phyloP scores from a whole-genome alignment of 1,139 yeast species.

The Sugiyamaella castrensis region DNA sequence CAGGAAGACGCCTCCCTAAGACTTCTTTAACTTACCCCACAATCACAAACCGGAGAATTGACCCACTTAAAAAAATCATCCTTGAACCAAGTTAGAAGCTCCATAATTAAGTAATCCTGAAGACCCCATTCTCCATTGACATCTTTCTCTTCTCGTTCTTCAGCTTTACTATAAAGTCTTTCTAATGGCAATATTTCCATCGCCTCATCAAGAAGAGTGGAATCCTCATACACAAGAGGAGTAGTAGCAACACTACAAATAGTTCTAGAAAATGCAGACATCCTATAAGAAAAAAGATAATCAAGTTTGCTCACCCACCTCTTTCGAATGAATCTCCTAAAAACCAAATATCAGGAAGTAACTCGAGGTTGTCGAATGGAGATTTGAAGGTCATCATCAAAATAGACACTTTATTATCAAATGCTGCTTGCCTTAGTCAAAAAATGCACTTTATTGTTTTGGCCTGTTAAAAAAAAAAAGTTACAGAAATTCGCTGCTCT shows the following conservation, averaged over 20 bases:
- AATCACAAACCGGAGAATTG: slow-evolving; percentile 64
- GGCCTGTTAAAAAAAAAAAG: no score
- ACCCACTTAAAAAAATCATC: slow-evolving; percentile 82
- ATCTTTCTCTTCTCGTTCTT: slow-evolving; percentile 36
- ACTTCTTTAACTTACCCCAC: slow-evolving; percentile 46
- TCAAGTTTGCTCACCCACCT: no score
- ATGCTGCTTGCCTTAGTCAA: no score
- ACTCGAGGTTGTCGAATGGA: no score
- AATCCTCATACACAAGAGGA: slow-evolving; percentile 40
- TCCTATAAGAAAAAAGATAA: not conserved
- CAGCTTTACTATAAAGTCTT: slow-evolving; percentile 40
- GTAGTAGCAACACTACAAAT: slow-evolving; percentile 15
- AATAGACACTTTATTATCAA: no score
- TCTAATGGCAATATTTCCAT: slow-evolving; percentile 42
- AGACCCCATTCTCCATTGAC: slow-evolving; percentile 41
- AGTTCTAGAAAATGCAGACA: slow-evolving; percentile 12
- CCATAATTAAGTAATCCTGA: slow-evolving; percentile 69
- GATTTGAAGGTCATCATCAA: no score
- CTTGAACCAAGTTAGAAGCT: slow-evolving; percentile 70
- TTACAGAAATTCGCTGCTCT: no score
- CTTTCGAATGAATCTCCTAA: no score
- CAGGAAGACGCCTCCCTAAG: no score
- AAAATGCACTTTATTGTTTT: no score
- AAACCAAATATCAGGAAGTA: no score
- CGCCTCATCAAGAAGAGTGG: slow-evolving; percentile 39